Evolutionary conservation across 768 basidiomycete genomes (phyloP).

Genomic region (Russula olivacea): DNA sequence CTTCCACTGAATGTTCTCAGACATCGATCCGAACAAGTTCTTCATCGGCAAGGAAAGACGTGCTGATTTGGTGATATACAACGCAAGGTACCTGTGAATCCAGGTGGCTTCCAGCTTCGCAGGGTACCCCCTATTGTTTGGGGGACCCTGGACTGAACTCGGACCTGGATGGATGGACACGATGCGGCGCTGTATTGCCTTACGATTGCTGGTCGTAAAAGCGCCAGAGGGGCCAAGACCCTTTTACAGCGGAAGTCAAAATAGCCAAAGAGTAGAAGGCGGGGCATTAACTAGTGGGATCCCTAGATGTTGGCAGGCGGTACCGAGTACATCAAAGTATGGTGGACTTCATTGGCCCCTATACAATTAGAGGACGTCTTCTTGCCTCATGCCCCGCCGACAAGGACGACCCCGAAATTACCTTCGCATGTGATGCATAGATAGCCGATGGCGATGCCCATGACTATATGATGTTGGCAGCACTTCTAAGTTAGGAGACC

Average conservation of each 20-base stretch:
- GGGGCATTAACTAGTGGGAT: neutral
- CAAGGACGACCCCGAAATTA: neutral
- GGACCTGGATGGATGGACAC: neutral
- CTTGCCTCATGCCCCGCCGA: neutral
- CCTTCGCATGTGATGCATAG: neutral
- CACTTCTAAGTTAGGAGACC: neutral
- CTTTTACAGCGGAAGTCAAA: neutral
- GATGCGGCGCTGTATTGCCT: neutral
- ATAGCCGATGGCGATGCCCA: neutral
- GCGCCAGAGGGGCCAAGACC: neutral
- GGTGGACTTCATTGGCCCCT: neutral
- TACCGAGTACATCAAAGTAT: slow-evolving; percentile 1
- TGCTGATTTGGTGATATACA: slow-evolving; percentile 1
- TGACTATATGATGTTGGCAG: neutral
- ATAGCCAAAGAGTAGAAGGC: neutral
- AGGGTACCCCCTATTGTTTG: neutral
- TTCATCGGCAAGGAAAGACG: neutral
- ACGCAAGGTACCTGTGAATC: slow-evolving; percentile 1
- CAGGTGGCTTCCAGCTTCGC: neutral
- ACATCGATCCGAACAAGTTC: slow-evolving; percentile 20
- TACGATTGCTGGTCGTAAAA: no score
- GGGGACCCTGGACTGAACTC: neutral
- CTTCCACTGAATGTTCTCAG: slow-evolving; percentile 16
- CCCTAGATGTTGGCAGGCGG: neutral
- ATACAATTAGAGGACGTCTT: neutral